Evolutionary conservation across 768 basidiomycete genomes (phyloP).

Genomic region (Epithele typhae): DNA sequence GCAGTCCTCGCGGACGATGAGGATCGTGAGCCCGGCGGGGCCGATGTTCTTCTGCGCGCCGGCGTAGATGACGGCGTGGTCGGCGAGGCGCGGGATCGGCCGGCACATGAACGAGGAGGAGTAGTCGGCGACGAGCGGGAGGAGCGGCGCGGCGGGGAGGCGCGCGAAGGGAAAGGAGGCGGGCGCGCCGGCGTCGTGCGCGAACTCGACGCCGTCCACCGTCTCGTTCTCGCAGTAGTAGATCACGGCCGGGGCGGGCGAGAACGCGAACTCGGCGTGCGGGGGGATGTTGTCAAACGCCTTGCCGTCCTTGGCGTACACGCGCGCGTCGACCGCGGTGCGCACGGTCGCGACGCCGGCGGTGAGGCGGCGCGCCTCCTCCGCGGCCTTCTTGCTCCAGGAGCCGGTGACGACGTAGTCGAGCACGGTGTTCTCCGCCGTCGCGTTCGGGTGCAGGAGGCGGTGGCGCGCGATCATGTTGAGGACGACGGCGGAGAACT

Average conservation of each 20-base stretch:
- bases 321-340: constrained; percentile 67
- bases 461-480: constrained; percentile 87
- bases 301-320: constrained; percentile 58
- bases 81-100: constrained; percentile 80
- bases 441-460: constrained; percentile 61
- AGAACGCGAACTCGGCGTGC: constrained; percentile 69
- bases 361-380: constrained; percentile 74
- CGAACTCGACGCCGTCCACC: constrained; percentile 90
- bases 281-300: constrained; percentile 79
- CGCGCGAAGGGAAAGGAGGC: constrained; percentile 81
- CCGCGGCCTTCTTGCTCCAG: constrained; percentile 84
- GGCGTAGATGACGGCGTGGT: constrained; percentile 93
- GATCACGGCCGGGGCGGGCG: constrained; percentile 77
- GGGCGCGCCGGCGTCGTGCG: constrained; percentile 46
- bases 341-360: constrained; percentile 46
- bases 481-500: constrained; percentile 89
- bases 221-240: constrained; percentile 99
- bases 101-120: constrained; percentile 97
- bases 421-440: constrained; percentile 51
- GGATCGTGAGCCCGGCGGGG: constrained; percentile 87
- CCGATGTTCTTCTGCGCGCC: constrained; percentile 99
- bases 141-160: constrained; percentile 49
- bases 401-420: constrained; percentile 93
- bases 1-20: constrained; percentile 94
- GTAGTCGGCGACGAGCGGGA: constrained; percentile 91